Percentiles rank a stretch among this genome's conserved stretches.
These are phyloP conservation scores for Vanderwaltozyma yarrowii DNA, from an alignment of 805 yeast species.

Conservation along the genomic window DNA sequence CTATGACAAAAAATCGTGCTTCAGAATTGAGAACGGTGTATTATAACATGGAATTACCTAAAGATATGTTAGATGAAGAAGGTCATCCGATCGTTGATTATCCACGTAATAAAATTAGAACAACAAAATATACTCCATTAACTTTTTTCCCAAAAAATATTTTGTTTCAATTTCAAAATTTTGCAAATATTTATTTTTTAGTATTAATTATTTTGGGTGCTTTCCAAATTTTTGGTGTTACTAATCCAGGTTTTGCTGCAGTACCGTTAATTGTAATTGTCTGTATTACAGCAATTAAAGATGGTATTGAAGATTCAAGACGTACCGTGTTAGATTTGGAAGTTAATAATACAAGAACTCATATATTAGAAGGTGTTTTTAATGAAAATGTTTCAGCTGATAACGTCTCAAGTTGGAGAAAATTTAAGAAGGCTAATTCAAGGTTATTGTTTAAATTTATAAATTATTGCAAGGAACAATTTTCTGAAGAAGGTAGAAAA, in stretches of 20 bases:
- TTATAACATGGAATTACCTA: slow-evolving; percentile 53
- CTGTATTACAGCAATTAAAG: slow-evolving; percentile 62
- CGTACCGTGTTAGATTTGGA: slow-evolving; percentile 64
- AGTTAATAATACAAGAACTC: slow-evolving; percentile 65
- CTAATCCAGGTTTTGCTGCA: slow-evolving; percentile 62
- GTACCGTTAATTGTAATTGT: slow-evolving; percentile 78
- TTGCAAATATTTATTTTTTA: slow-evolving; percentile 85
- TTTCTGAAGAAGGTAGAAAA: slow-evolving; percentile 29
- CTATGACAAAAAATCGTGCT: slow-evolving; percentile 30
- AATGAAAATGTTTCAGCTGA: slow-evolving; percentile 58
- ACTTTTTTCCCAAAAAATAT: slow-evolving; percentile 82
- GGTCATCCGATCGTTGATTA: slow-evolving; percentile 50
- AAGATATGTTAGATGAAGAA: slow-evolving; percentile 45
- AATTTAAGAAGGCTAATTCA: slow-evolving; percentile 46
- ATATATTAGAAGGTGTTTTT: slow-evolving; percentile 44
- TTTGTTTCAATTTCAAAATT: slow-evolving; percentile 67
- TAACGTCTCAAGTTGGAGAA: slow-evolving; percentile 58
- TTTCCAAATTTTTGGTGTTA: slow-evolving; percentile 70
- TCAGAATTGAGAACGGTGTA: slow-evolving; percentile 41
- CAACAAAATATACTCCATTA: slow-evolving; percentile 90
- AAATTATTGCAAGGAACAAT: slow-evolving; percentile 17
- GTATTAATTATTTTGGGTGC: slow-evolving; percentile 68
- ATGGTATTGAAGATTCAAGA: slow-evolving; percentile 74
- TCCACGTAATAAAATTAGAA: slow-evolving; percentile 85
- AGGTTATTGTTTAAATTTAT: slow-evolving; percentile 22